Percentiles rank a stretch among this genome's conserved stretches.
These are phyloP conservation scores for Colletotrichum noveboracense DNA, from an alignment of 2,329 filamentous ascomycete genomes.

Conservation along the genomic window DNA sequence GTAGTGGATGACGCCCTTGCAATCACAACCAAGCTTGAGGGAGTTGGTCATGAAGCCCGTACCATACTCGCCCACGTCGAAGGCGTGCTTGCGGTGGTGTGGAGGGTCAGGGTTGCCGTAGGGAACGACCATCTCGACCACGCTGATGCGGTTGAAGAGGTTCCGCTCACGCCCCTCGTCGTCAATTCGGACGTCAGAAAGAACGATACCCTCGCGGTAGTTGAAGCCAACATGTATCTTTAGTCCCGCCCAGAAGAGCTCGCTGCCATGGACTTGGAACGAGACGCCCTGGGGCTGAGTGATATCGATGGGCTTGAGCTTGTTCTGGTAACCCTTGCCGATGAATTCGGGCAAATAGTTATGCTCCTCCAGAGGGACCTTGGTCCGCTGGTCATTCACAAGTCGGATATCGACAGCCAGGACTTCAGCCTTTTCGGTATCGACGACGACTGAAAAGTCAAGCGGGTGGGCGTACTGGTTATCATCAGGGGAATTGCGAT, in stretches of 20 bases:
- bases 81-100: background rate
- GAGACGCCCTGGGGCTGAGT: conserved; percentile 72
- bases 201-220: conserved; percentile 58
- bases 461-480: conserved; percentile 39
- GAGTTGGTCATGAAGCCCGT: conserved; percentile 63
- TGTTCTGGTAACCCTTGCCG: conserved; percentile 54
- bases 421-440: conserved; percentile 49
- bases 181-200: conserved; percentile 49
- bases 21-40: conserved; percentile 65
- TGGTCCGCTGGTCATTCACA: conserved; percentile 26
- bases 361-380: conserved; percentile 49
- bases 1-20: conserved; percentile 73
- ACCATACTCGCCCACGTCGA: conserved; percentile 2
- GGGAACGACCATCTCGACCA: conserved; percentile 3
- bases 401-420: conserved; percentile 46
- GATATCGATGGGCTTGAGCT: conserved; percentile 73
- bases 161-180: conserved; percentile 34
- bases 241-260: conserved; percentile 60
- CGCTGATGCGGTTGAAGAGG: conserved; percentile 2
- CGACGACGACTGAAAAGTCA: conserved; percentile 49
- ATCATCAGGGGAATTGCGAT: conserved; percentile 74
- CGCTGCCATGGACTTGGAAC: conserved; percentile 60
- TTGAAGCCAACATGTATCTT: conserved; percentile 56
- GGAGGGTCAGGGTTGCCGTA: background rate
- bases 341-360: conserved; percentile 48